phyloP scores from a whole-genome alignment of 768 basidiomycete species.

The Xerocomellus amylosporus region DNA sequence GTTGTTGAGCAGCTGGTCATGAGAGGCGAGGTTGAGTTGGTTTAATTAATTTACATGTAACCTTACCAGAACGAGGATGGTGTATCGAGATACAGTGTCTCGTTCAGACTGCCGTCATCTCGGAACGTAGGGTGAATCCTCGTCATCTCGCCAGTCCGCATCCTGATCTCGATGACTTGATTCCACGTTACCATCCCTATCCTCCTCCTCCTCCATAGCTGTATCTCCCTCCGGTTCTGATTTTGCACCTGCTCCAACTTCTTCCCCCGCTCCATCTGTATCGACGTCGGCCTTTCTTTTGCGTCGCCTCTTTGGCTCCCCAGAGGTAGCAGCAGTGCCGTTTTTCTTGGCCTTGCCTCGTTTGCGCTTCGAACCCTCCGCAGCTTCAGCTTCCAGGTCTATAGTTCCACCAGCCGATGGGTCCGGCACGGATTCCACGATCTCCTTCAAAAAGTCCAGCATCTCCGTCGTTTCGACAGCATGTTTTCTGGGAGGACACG shows the following conservation, averaged over 20 bases:
- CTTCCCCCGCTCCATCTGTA: slow-evolving; percentile 34
- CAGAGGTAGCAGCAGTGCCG: slow-evolving; percentile 33
- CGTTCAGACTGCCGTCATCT: slow-evolving; percentile 20
- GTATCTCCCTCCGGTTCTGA: slow-evolving; percentile 37
- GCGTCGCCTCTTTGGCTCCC: slow-evolving; percentile 46
- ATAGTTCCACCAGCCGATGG: slow-evolving; percentile 82
- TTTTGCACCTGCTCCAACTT: slow-evolving; percentile 36
- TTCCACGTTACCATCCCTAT: slow-evolving; percentile 38
- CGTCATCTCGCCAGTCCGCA: slow-evolving; percentile 41
- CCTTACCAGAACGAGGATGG: slow-evolving; percentile 7
- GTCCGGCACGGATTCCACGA: slow-evolving; percentile 83
- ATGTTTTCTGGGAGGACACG: slow-evolving; percentile 64
- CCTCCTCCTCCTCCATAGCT: slow-evolving; percentile 43
- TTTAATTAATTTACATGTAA: slow-evolving; percentile 42
- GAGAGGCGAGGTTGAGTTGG: slow-evolving; percentile 72
- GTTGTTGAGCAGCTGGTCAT: slow-evolving; percentile 72
- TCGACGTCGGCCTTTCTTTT: slow-evolving; percentile 45
- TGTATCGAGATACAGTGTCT: slow-evolving; percentile 8
- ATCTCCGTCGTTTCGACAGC: slow-evolving; percentile 84
- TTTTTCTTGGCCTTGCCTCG: slow-evolving; percentile 52
- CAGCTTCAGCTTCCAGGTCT: slow-evolving; percentile 61
- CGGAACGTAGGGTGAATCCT: slow-evolving; percentile 45
- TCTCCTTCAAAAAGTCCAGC: slow-evolving; percentile 92
- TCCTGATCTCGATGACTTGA: slow-evolving; percentile 42
- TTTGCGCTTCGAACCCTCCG: slow-evolving; percentile 56